Base-by-base conservation (phyloP, 352 stramenopile species). In the Pythium sukuiense region DNA sequence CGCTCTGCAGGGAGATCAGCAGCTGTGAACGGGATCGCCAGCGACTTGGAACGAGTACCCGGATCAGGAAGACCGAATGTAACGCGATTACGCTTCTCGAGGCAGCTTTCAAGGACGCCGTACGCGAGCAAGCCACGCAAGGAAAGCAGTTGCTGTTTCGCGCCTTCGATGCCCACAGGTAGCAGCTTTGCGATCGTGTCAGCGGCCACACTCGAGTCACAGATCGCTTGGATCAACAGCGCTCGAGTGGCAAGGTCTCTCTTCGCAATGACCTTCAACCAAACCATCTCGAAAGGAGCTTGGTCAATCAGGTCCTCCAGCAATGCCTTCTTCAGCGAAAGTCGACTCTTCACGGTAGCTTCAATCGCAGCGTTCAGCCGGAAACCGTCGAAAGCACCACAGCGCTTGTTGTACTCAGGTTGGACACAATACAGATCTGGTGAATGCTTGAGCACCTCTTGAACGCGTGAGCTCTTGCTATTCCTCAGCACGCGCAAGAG, bases 21-120 rank as follows among this genome's bases (percentile, higher is more conserved):
- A 13, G 82, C 88, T 54, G 77, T 79, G 61, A 97, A 97, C 8
- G 90, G 92, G 14, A 98, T 87, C 6, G 87, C 89, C 32, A 97
- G 72, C 26, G 76, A 73, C 64, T 96, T 97, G 0, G 6, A 18
- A 29, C 84, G 85, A 0, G 74, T 71, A 0, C 65, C 62, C 20
- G 57, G 55, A 26, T 74, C 45, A 8, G 76, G 71, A 24, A 96
- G 67, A 0, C 90, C 90, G 65, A 83, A 97, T 27, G 89, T 65
- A 0, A 96, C 88, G 8, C 89, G 74, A 59, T 92, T 81, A 5
- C 88, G 81, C 65, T 96, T 95, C 56, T 95, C 63, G 32, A 97
- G 50, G 30, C 87, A 95, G 45, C 93, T 84, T 30, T 91, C 72
- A 9, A 97, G 65, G 0, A 96, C 65, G 3, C 85, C 88, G 61